Percentiles rank a stretch among this genome's conserved stretches.
Conservation (phyloP, 805 yeast species). For the Zygosaccharomyces kombuchaensis region DNA sequence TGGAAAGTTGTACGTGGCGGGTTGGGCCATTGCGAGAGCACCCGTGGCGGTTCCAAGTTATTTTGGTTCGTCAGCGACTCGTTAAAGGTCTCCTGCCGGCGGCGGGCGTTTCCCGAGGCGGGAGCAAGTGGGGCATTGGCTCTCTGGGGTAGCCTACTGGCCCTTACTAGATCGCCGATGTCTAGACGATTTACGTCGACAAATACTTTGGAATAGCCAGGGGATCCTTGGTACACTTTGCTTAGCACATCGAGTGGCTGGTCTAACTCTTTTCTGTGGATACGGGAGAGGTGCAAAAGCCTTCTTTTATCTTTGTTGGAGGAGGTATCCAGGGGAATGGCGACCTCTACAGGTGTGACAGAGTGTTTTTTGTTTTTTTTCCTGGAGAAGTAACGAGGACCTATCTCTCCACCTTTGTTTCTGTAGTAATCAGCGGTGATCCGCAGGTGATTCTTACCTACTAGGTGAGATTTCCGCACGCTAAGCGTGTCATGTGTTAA, state of each 20-base stretch:
- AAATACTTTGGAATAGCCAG: slow-evolving; percentile 32
- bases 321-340: slow-evolving; percentile 4
- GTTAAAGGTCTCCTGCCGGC: slow-evolving; percentile 9
- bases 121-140: slow-evolving; percentile 8
- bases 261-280: slow-evolving; percentile 20
- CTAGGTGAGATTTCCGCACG: slow-evolving; percentile 74
- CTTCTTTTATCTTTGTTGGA: slow-evolving; percentile 10
- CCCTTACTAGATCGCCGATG: slow-evolving; percentile 26
- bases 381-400: slow-evolving; percentile 9
- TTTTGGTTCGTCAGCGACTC: neutral
- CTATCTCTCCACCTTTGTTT: slow-evolving; percentile 24
- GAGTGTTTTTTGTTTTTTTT: neutral
- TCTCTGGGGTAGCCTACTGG: slow-evolving; percentile 27
- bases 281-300: slow-evolving; percentile 1
- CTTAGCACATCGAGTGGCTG: slow-evolving; percentile 1
- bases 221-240: slow-evolving; percentile 29
- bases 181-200: slow-evolving; percentile 24
- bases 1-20: slow-evolving; percentile 15
- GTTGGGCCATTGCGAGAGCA: slow-evolving; percentile 17
- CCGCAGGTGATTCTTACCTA: slow-evolving; percentile 71
- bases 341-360: slow-evolving; percentile 19
- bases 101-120: slow-evolving; percentile 4
- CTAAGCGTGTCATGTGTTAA: slow-evolving; percentile 86
- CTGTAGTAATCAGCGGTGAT: slow-evolving; percentile 74
- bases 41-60: slow-evolving; percentile 18